phyloP scores from a whole-genome alignment of 1,284 basidiomycete genomes.

The Heterobasidion occidentale region DNA sequence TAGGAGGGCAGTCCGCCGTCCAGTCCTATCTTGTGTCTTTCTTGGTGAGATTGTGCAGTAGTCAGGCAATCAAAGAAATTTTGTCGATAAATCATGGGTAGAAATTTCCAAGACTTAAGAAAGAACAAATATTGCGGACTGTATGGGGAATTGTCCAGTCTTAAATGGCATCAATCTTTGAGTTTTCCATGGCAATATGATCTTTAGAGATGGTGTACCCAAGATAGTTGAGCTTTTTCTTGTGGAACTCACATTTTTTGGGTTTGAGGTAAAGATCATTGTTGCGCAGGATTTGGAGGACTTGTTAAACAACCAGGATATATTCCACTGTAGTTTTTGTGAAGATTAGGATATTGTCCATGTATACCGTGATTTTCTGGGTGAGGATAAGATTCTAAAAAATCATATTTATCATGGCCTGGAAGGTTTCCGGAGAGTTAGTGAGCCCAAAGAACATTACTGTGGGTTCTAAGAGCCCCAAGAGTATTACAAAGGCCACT shows the following conservation, averaged over 20 bases:
- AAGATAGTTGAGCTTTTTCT: not conserved
- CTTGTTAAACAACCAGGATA: not conserved
- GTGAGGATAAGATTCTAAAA: not conserved
- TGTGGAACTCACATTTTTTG: not conserved
- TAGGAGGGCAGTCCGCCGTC: too few species aligned
- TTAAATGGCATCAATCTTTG: not conserved
- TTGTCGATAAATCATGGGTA: not conserved
- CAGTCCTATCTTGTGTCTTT: too few species aligned
- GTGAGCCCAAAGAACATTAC: too few species aligned
- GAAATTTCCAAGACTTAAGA: not conserved
- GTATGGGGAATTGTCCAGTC: not conserved
- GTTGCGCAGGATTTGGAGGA: not conserved
- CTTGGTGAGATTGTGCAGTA: not conserved
- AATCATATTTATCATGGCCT: not conserved
- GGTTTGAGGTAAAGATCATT: not conserved
- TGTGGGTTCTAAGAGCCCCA: too few species aligned
- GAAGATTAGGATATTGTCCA: not conserved
- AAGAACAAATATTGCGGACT: not conserved
- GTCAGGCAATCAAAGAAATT: not conserved
- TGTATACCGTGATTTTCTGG: too few species aligned
- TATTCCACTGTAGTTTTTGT: not conserved
- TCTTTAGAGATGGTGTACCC: not conserved
- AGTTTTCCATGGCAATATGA: not conserved
- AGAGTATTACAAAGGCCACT: too few species aligned
- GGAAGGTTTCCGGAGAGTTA: too few species aligned